Evolutionary conservation across 768 basidiomycete genomes (phyloP).

Genomic region (Phanerochaete carnosa): DNA sequence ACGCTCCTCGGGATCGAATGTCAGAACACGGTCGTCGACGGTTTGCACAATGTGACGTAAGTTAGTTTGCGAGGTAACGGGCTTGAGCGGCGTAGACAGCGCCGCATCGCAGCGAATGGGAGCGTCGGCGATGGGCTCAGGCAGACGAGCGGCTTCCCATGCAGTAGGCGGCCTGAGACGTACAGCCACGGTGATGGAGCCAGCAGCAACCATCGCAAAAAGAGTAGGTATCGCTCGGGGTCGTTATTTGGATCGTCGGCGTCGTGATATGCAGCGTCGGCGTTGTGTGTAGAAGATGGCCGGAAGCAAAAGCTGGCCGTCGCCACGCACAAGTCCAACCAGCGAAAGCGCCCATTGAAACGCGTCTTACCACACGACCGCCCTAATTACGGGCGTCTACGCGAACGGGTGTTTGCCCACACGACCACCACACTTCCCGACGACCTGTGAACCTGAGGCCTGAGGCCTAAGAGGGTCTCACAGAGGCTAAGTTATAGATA

Average conservation of each 20-base stretch:
- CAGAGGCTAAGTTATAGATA: neutral
- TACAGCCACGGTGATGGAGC: constrained; percentile 88
- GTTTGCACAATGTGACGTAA: constrained; percentile 82
- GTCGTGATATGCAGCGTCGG: neutral
- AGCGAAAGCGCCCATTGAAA: neutral
- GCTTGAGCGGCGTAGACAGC: constrained; percentile 61
- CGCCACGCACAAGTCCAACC: constrained; percentile 5
- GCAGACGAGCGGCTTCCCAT: constrained; percentile 83
- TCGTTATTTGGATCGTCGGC: neutral
- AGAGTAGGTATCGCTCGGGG: neutral
- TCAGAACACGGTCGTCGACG: constrained; percentile 91
- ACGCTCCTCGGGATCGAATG: constrained; percentile 94
- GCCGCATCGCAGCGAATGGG: constrained; percentile 82
- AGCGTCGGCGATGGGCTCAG: constrained; percentile 67
- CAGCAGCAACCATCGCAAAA: constrained; percentile 67
- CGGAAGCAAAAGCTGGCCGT: neutral
- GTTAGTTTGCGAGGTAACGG: constrained; percentile 48
- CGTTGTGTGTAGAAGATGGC: neutral
- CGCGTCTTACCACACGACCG: neutral
- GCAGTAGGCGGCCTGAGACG: constrained; percentile 86
- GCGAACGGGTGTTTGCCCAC: neutral
- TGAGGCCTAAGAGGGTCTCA: neutral
- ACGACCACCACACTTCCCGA: neutral
- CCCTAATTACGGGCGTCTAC: neutral
- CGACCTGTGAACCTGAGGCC: neutral